phyloP scores from a whole-genome alignment of 352 stramenopile genomes.

The Globisporangium cystogenes region DNA sequence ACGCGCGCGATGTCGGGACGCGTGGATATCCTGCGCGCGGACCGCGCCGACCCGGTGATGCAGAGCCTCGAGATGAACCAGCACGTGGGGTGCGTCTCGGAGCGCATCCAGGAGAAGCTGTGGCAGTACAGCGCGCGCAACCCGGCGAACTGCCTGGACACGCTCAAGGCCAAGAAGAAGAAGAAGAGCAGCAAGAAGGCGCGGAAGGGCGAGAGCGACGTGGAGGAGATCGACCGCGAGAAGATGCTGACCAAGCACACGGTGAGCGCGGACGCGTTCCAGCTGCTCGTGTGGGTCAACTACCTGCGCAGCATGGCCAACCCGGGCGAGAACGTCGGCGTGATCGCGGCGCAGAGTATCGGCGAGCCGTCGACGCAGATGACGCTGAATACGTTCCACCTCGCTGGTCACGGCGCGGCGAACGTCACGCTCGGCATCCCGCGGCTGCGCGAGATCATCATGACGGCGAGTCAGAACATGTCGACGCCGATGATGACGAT shows the following conservation, averaged over 20 bases:
- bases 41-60: conserved; percentile 81
- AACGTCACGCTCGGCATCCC: conserved; percentile 99
- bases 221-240: conserved; percentile 50
- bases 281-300: conserved; percentile 97
- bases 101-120: conserved; percentile 82
- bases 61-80: conserved; percentile 79
- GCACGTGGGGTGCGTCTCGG: conserved; percentile 84
- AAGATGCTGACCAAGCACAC: conserved; percentile 77
- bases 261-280: conserved; percentile 76
- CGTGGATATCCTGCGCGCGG: conserved; percentile 74
- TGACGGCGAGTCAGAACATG: conserved; percentile 98
- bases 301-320: conserved; percentile 95
- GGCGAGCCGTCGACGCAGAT: conserved; percentile 99
- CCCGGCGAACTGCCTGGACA: conserved; percentile 59
- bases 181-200: conserved; percentile 76
- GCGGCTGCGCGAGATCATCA: conserved; percentile 99
- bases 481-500: conserved; percentile 99
- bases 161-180: conserved; percentile 57
- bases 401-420: conserved; percentile 97
- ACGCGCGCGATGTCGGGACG: conserved; percentile 74
- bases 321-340: conserved; percentile 98
- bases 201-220: conserved; percentile 20
- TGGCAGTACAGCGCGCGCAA: conserved; percentile 75
- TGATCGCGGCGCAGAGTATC: conserved; percentile 98
- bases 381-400: conserved; percentile 99